Conservation (phyloP, 257 asterid species). For the Solanum etuberosum region DNA sequence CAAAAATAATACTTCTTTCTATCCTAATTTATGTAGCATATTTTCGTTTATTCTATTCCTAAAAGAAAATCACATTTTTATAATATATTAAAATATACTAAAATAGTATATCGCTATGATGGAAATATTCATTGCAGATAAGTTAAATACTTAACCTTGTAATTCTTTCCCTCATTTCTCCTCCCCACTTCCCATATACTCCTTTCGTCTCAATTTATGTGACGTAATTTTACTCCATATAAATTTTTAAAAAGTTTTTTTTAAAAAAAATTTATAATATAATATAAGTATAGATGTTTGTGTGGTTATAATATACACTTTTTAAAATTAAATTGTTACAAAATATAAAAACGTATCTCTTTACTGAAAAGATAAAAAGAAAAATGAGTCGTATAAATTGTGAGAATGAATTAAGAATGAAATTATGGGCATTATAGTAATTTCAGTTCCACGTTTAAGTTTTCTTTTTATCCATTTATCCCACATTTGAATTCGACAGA, state of each 20-base stretch:
- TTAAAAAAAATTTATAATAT: too few species aligned
- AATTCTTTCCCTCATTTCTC: not conserved
- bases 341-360: rapidly evolving
- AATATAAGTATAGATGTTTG: too few species aligned
- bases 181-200: not conserved
- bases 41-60: too few species aligned
- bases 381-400: not conserved
- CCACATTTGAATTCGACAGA: slow-evolving; percentile 10
- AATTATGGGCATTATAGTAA: slow-evolving; percentile 8
- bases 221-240: too few species aligned
- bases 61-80: not conserved
- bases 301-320: rapidly evolving
- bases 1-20: not conserved
- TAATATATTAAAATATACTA: too few species aligned
- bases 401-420: not conserved
- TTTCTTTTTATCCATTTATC: not conserved
- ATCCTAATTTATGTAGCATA: not conserved
- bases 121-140: not conserved
- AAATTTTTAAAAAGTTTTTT: too few species aligned
- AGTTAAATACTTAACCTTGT: not conserved
- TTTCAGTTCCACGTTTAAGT: not conserved
- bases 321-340: not conserved
- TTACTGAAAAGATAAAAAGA: rapidly evolving
- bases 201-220: not conserved
- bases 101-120: too few species aligned